These are phyloP conservation scores for Ascobolus immersus DNA, from an alignment of 495 filamentous ascomycete species.

Conservation along the genomic window DNA sequence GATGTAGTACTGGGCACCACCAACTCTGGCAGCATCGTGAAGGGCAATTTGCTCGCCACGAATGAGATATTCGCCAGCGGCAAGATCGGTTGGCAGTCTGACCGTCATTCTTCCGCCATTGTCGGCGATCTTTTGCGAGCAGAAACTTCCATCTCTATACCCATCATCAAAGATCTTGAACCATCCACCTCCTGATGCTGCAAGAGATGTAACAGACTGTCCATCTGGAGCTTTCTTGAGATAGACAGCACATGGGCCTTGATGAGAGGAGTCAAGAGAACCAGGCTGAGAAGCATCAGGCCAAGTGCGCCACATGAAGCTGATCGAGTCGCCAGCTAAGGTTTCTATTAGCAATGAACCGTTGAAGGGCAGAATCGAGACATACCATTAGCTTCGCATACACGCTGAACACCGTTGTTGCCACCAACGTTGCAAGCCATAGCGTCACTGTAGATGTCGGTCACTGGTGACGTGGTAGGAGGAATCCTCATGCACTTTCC, in stretches of 20 bases:
- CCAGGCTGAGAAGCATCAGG: conserved; percentile 30
- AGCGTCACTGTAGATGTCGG: conserved; percentile 25
- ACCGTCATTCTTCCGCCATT: conserved; percentile 37
- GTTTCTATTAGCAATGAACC: not conserved
- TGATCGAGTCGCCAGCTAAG: conserved; percentile 25
- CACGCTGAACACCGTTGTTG: conserved; percentile 2
- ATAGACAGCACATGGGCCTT: conserved; percentile 48
- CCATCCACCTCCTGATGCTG: conserved; percentile 38
- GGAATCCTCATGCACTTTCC: conserved; percentile 46
- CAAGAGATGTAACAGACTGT: conserved; percentile 3
- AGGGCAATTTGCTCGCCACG: conserved; percentile 44
- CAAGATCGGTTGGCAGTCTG: conserved; percentile 31
- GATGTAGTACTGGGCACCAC: conserved; percentile 17
- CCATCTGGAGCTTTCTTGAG: conserved; percentile 26
- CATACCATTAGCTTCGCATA: conserved; percentile 8
- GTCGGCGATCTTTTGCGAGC: conserved; percentile 37
- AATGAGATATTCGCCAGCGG: conserved; percentile 39
- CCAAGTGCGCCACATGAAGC: conserved; percentile 36
- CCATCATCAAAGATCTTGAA: conserved; percentile 55
- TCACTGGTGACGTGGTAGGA: conserved; percentile 30
- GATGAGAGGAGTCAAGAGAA: conserved; percentile 34
- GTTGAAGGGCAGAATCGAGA: not conserved
- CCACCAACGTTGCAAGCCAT: conserved; percentile 35
- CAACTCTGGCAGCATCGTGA: conserved; percentile 28
- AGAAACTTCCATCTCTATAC: conserved; percentile 37